A percentile compares a stretch with the other conserved stretches of the same genome.
Evolutionary conservation across 192 early-diverging fungal species (phyloP).

Genomic region (Podila clonocystis): DNA sequence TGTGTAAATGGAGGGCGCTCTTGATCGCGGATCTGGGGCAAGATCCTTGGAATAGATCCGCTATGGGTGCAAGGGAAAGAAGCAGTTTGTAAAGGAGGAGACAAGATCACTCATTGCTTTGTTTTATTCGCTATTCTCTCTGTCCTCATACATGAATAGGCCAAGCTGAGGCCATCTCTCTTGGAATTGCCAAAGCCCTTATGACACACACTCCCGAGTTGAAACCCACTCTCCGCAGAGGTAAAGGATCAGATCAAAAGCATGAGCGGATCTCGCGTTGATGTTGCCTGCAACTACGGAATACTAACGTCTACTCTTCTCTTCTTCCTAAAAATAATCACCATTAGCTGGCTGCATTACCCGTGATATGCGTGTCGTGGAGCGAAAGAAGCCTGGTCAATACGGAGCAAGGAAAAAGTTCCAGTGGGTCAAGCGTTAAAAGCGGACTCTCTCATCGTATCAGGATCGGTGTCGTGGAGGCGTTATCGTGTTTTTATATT

Average conservation of each 20-base stretch:
- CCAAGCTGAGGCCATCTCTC: constrained; percentile 87
- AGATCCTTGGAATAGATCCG: neutral
- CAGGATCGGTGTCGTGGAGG: no score
- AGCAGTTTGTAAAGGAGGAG: neutral
- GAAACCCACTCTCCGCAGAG: constrained; percentile 64
- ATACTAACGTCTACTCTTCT: neutral
- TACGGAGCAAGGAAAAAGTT: constrained; percentile 86
- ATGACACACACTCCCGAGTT: constrained; percentile 68
- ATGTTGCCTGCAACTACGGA: neutral
- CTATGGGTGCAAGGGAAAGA: no score
- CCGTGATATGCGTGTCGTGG: constrained; percentile 81
- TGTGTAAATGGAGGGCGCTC: no score
- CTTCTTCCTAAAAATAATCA: constrained; percentile 8
- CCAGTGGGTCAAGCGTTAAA: constrained; percentile 57
- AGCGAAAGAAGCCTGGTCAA: constrained; percentile 97
- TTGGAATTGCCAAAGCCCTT: constrained; percentile 81
- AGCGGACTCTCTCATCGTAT: no score
- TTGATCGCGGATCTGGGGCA: neutral
- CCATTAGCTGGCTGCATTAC: constrained; percentile 63
- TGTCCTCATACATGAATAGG: constrained; percentile 49
- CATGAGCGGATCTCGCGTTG: neutral
- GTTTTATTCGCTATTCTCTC: neutral
- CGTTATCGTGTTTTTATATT: no score
- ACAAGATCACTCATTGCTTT: neutral
- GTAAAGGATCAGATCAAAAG: constrained; percentile 25